Evolutionary conservation across 345 rosid genomes (phyloP).

Genomic region (Eucalyptus lansdowneana): DNA sequence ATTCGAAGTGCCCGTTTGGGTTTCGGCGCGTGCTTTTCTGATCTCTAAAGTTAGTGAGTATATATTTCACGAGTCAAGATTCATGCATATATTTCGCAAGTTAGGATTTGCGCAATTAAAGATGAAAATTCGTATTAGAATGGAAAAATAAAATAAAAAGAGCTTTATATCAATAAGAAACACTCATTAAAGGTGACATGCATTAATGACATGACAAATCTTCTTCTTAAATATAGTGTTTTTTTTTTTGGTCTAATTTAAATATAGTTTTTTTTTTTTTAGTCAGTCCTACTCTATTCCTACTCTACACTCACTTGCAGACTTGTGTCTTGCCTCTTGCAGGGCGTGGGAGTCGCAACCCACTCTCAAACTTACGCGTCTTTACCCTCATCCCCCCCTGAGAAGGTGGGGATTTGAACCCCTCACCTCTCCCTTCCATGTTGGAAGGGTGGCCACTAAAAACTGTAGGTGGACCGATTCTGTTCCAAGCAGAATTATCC

Average conservation of each 20-base stretch:
- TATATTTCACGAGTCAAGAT: background rate
- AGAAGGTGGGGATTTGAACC: too few species aligned
- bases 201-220: background rate
- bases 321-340: too few species aligned
- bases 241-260: background rate
- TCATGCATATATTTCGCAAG: background rate
- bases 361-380: too few species aligned
- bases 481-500: background rate
- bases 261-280: background rate
- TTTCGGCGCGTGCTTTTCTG: background rate
- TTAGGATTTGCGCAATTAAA: background rate
- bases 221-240: background rate
- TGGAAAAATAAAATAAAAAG: background rate
- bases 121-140: background rate
- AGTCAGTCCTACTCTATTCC: too few species aligned
- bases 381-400: too few species aligned
- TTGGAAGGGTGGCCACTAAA: too few species aligned
- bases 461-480: background rate
- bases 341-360: too few species aligned
- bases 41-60: background rate
- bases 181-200: background rate
- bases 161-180: background rate
- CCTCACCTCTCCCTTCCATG: too few species aligned
- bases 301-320: too few species aligned
- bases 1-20: background rate